These are phyloP conservation scores for Cytospora paraplurivora DNA, from an alignment of 2,329 filamentous ascomycete species.

Conservation along the genomic window DNA sequence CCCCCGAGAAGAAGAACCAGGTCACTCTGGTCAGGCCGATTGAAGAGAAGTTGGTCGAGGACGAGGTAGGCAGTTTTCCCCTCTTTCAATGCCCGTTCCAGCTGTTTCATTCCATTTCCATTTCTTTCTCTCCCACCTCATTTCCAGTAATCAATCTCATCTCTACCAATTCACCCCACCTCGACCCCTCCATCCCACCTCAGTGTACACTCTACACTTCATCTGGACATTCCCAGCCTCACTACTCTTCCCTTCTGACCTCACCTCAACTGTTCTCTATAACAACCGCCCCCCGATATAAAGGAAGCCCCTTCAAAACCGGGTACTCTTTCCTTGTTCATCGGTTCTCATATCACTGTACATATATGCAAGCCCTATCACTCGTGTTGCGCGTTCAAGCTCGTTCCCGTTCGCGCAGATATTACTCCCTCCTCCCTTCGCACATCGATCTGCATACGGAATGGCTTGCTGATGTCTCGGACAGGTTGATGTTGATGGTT, in stretches of 20 bases:
- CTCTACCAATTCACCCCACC: neutral
- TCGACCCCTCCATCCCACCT: neutral
- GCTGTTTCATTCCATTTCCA: neutral
- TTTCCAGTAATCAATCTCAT: neutral
- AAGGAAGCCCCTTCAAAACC: no score
- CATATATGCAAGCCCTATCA: no score
- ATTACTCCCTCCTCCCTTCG: neutral
- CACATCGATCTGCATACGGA: no score
- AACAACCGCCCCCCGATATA: no score
- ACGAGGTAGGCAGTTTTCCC: neutral
- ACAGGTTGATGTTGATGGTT: slow-evolving; percentile 3
- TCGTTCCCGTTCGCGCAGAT: neutral
- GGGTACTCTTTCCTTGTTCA: no score
- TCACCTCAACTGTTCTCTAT: neutral
- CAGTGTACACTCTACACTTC: no score
- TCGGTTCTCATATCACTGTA: no score
- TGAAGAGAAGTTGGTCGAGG: neutral
- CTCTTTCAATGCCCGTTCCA: neutral
- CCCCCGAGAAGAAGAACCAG: slow-evolving; percentile 15
- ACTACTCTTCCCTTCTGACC: neutral
- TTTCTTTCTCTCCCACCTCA: neutral
- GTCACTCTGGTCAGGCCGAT: neutral
- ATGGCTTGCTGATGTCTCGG: neutral
- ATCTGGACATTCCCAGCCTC: neutral
- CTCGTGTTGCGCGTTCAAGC: no score